Base-by-base conservation (phyloP, 1,139 yeast species). In the Saccharomyces hybrid region DNA sequence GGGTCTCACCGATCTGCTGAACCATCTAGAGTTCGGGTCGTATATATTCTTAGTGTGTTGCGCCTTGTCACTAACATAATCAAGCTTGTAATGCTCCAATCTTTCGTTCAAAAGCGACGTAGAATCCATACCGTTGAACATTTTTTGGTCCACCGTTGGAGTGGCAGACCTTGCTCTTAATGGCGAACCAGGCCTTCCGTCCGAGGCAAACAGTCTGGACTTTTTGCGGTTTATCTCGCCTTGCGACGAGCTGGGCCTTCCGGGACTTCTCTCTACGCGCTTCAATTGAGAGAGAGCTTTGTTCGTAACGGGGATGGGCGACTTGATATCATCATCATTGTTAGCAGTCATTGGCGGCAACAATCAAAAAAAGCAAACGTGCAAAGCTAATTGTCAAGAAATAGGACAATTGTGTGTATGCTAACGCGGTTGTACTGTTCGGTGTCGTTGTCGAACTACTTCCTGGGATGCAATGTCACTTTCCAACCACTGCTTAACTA, bases 11-110 rank as follows among this genome's bases (percentile, higher is more conserved):
- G 67, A 63, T 50, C 89, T 75, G 5, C 87, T 75, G 67, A 71
- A 86, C 74, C 82, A 84, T 42, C 78, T 73, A 0, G 89, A 83
- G 0, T 64, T 62, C 4, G 80, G 78, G 62, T 85, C 83, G 57
- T 75, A 66, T 46, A 78, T 78, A 6, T 71, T 64, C 44, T 64
- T 65, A 19, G 64, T 59, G 50, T 80, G 75, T 50, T 75, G 76
- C 0, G 72, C 72, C n/a, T 67, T 71, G 59, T 79, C 77, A 3
- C 73, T 76, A 1, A 86, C 85, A 56, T 79, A 83, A 62, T 86
- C 86, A 55, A 86, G 69, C 51, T 77, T 74, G 64, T 84, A 86
- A 58, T 72, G 73, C 29, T 70, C 61, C 55, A 81, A 77, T 55
- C 86, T 71, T 16, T 64, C 61, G 6, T 62, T 53, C 16, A 68